Evolutionary conservation across 805 yeast species (phyloP), one percentile per base, ranked within the genome.

Genomic region (Lachancea dasiensis): DNA sequence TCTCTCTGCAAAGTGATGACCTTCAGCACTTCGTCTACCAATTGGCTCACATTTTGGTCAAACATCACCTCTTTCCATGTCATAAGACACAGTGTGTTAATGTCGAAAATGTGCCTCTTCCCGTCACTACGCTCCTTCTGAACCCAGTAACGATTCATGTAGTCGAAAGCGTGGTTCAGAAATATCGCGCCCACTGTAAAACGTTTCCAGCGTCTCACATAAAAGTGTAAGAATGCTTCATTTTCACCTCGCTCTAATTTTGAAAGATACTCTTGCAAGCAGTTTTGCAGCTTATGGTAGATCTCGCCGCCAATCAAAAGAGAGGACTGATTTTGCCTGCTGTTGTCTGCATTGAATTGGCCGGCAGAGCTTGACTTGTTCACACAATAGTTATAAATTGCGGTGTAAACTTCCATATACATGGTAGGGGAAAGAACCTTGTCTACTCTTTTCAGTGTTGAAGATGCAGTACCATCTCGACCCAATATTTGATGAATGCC

Each of bases 131-230:
- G 74, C 62, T 90, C 97, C 55, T 94, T 89, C 50, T 83, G 84
- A 30, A 94, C 96, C 98, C 98, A 92, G 63, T 90, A 92, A 45
- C 97, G 75, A 62, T 92, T 92, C 75, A 92, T 79, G 62, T 92
- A 92, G 59, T 90, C 96, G 54, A 92, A 85, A 5, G 94, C 89
- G 58, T 94, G 92, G 60, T 86, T 87, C 58, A 92, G 65, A 61
- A 86, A 84, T 11, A 87, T 83, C 1, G 97, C 95, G 19, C 97
- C 97, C 37, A 86, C 78, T 16, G 94, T 77, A 58, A 74, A 92
- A 43, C 97, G 74, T 46, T 79, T 78, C 96, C 97, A 94, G 47
- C 81, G 77, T 54, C 79, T 71, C 31, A 86, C 95, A 53, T 92
- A 92, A 55, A 84, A 86, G 44, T 79, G 82, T 39, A 89, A 67